phyloP scores from a whole-genome alignment of 176 grass and related monocot species.

The Carex cristatella region DNA sequence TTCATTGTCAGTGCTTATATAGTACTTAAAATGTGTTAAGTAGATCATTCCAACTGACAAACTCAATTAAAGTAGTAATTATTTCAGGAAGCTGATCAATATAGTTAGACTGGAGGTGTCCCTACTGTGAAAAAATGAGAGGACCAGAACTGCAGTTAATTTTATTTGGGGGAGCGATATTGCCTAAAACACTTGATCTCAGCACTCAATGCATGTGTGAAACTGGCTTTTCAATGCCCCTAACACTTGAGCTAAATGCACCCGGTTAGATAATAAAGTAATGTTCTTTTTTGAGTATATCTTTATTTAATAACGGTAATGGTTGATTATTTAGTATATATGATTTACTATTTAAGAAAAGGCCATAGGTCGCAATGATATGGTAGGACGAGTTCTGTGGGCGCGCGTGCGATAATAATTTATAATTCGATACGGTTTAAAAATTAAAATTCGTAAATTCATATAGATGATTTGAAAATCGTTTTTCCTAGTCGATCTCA shows the following conservation, averaged over 20 bases:
- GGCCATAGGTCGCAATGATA: background rate
- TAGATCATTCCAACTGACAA: background rate
- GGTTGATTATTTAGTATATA: background rate
- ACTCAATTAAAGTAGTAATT: background rate
- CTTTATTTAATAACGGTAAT: background rate
- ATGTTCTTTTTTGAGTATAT: background rate
- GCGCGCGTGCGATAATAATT: background rate
- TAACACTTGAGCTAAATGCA: background rate
- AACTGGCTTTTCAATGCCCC: slow-evolving; percentile 5
- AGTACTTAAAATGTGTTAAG: background rate
- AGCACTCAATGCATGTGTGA: background rate
- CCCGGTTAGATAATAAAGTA: background rate
- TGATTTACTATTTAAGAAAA: background rate
- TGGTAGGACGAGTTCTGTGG: background rate
- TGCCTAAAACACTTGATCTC: background rate
- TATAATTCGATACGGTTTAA: too few relatives aligned
- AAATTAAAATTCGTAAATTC: too few relatives aligned
- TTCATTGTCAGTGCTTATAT: background rate
- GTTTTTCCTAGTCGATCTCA: too few relatives aligned
- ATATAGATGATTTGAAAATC: too few relatives aligned
- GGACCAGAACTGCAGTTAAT: background rate
- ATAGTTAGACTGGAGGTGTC: background rate
- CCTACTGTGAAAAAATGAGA: background rate
- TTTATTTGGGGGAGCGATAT: background rate
- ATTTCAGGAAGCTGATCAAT: background rate